phyloP scores from a whole-genome alignment of 2,329 filamentous ascomycete genomes.

The Neurospora sp. region DNA sequence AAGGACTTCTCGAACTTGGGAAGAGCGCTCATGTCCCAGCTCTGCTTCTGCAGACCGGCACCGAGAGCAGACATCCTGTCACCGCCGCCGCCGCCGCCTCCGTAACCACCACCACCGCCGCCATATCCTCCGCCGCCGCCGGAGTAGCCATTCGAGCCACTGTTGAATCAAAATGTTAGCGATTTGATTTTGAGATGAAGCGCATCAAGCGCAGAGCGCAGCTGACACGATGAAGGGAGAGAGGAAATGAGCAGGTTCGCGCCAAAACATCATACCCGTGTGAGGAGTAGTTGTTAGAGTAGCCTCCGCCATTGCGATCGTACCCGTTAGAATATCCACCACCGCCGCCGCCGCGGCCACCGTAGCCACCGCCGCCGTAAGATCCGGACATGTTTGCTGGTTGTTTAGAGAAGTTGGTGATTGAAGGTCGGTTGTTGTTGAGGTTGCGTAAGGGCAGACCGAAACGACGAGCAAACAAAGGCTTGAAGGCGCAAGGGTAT shows the following conservation, averaged over 20 bases:
- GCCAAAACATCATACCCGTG: constrained; percentile 13
- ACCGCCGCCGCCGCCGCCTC: constrained; percentile 53
- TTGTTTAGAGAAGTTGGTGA: not conserved
- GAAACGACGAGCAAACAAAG: not conserved
- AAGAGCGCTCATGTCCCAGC: constrained; percentile 70
- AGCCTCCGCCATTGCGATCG: constrained; percentile 28
- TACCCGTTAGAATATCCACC: constrained; percentile 43
- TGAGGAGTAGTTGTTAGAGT: constrained; percentile 15
- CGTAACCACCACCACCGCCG: constrained; percentile 35
- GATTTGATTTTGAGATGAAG: not conserved
- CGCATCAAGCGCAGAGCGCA: not conserved
- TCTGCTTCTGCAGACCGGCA: constrained; percentile 74
- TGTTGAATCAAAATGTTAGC: constrained; percentile 11
- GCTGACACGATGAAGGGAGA: not conserved
- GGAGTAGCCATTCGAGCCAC: constrained; percentile 25
- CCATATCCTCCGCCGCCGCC: constrained; percentile 6
- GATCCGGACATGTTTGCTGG: constrained; percentile 15
- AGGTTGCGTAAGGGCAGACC: not conserved
- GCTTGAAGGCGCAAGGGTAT: not conserved
- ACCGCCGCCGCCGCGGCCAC: constrained; percentile 33
- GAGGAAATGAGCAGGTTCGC: not conserved
- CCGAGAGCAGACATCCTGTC: constrained; percentile 94
- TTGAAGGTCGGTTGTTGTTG: not conserved
- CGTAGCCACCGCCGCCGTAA: constrained; percentile 26
- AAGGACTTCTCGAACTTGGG: constrained; percentile 99